Evolutionary conservation across 164 flowering plant genomes (phyloP).

Genomic region (Vitis labrusca): DNA sequence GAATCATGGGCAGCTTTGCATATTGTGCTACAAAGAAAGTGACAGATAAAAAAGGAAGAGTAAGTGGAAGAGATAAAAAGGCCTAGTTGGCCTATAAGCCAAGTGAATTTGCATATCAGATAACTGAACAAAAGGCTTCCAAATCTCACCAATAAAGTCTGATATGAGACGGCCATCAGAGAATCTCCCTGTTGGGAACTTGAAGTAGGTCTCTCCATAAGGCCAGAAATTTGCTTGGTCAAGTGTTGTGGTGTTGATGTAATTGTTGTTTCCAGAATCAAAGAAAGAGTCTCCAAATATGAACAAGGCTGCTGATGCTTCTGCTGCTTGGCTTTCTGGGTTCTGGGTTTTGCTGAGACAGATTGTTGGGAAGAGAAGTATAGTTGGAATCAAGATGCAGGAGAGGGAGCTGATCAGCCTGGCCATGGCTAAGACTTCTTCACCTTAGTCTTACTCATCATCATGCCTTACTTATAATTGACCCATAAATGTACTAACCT

Average conservation of each 20-base stretch:
- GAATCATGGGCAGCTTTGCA: constrained; percentile 40
- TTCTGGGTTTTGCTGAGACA: background rate
- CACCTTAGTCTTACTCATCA: no score
- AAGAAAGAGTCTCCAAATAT: constrained; percentile 55
- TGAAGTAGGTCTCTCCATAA: constrained; percentile 51
- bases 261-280: constrained; percentile 59
- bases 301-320: constrained; percentile 29
- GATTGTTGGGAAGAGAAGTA: background rate
- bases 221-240: constrained; percentile 59
- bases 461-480: no score
- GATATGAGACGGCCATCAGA: constrained; percentile 54
- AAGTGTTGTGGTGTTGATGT: constrained; percentile 48
- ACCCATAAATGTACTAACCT: no score
- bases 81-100: no score
- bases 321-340: background rate
- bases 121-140: background rate
- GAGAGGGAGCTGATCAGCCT: constrained; percentile 10
- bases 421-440: constrained; percentile 8
- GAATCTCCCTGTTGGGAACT: constrained; percentile 52
- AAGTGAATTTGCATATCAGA: no score
- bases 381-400: constrained; percentile 6
- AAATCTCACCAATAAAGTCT: constrained; percentile 48
- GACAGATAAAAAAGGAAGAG: background rate
- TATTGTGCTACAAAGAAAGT: constrained; percentile 28
- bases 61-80: no score